Base-by-base conservation (phyloP, 106 monocot species). In the Dioscorea zingiberensis region DNA sequence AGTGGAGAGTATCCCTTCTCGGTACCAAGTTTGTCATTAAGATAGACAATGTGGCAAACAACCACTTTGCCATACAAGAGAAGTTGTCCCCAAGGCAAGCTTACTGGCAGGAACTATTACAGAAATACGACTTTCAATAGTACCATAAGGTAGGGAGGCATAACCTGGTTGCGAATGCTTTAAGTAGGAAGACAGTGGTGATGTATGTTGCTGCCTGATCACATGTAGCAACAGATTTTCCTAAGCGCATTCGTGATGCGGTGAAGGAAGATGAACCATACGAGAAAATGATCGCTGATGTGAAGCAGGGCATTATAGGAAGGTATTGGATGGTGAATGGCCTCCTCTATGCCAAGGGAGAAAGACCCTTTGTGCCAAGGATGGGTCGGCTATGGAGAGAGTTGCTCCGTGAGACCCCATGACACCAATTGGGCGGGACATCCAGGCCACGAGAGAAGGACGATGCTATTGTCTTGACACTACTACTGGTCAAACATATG, bases 31-130 rank as follows among this genome's bases (percentile, higher is more conserved):
- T 58, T 57, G 55, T 69, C 10, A 21, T 55, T 8, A 18, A 16
- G 3, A 69, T 29, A 6, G 32, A 69, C 24, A 69, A 69, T 25
- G 28, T 54, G 12, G 17, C 53, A 9, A 54, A 54, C 17, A 54
- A 9, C 17, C n/a, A 54, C 3, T 54, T 54, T 54, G 4, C 10
- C 3, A 18, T 18, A 4, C 17, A 54, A 27, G 57, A 57, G 56
- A 68, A 57, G 29, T 15, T 57, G 44, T 22, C 4, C 13, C 28
- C 2, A 8, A 67, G 32, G 27, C 28, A 56, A 32, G 54, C 32
- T 13, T 27, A 26, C 2, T 66, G 48, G 55, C 67, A 67, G 14
- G 67, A 54, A 7, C 30, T 30, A 16, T 38, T 56, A 14, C 44
- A 0, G 0, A 28, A 67, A 29, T 67, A 46, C 21, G 10, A 55